These are phyloP conservation scores for Neurospora sp. DNA, from an alignment of 495 filamentous ascomycete genomes.

Conservation along the genomic window DNA sequence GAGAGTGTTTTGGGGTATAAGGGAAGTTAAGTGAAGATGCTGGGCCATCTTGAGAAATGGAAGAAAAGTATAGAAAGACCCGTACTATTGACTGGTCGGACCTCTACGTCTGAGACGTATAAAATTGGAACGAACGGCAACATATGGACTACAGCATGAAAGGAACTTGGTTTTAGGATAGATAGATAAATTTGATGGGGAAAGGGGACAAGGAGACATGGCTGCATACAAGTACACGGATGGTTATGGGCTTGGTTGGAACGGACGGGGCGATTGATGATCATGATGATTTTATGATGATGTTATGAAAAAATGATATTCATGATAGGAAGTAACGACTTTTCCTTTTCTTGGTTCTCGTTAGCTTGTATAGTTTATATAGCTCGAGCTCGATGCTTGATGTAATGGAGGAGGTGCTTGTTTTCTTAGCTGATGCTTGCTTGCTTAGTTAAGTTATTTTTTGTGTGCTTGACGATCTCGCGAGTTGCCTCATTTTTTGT, in stretches of 20 bases:
- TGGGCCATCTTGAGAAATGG: background rate
- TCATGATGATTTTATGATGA: background rate
- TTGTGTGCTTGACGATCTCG: background rate
- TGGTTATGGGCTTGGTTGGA: background rate
- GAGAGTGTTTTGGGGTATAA: background rate
- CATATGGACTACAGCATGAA: background rate
- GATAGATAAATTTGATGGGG: background rate
- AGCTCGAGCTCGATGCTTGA: background rate
- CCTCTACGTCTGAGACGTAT: background rate
- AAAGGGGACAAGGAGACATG: background rate
- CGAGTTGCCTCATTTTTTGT: background rate
- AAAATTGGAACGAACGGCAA: background rate
- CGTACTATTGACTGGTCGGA: background rate
- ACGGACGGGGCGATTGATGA: background rate
- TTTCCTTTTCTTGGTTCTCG: background rate
- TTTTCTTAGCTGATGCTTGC: background rate
- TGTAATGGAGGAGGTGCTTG: background rate
- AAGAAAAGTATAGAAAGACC: background rate
- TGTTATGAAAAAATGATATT: background rate
- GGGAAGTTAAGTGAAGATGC: background rate
- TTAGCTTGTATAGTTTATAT: background rate
- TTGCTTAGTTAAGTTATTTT: no score
- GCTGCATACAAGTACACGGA: background rate
- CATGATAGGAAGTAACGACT: background rate
- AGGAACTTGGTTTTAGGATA: background rate